These are phyloP conservation scores for Calonectria hongkongensis DNA, from an alignment of 2,329 filamentous ascomycete genomes.

Conservation along the genomic window DNA sequence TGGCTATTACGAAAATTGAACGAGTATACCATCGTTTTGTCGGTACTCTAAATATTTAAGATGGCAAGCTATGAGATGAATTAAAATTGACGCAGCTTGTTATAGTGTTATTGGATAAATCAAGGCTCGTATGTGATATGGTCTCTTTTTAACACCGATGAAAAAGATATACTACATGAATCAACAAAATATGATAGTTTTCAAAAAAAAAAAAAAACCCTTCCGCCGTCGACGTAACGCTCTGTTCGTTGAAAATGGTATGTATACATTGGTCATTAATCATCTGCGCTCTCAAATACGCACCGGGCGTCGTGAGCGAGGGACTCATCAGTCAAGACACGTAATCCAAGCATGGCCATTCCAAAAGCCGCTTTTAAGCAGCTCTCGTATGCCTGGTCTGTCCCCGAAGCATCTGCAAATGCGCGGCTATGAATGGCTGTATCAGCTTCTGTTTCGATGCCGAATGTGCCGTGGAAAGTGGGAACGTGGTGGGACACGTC, in stretches of 20 bases:
- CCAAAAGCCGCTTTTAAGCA: not conserved
- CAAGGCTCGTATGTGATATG: no score
- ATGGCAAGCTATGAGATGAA: no score
- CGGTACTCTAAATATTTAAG: no score
- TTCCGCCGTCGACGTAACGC: no score
- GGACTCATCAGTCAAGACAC: not conserved
- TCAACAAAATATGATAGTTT: no score
- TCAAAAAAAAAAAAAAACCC: no score
- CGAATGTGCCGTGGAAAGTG: constrained; percentile 19
- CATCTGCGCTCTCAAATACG: constrained; percentile 9
- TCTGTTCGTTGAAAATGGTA: not conserved
- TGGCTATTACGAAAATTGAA: no score
- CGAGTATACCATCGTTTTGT: no score
- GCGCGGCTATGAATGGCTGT: constrained; percentile 5
- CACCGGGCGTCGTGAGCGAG: constrained; percentile 6
- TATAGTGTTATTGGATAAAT: no score
- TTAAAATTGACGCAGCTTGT: no score
- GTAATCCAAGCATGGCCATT: constrained; percentile 1
- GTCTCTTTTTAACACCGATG: no score
- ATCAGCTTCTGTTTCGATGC: not conserved
- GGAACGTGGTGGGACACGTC: constrained; percentile 10
- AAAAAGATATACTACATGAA: no score
- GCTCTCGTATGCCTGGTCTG: constrained; percentile 15
- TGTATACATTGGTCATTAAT: constrained; percentile 6
- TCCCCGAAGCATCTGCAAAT: not conserved